Percentiles rank a stretch among this genome's conserved stretches.
Conservation (phyloP, 2,329 filamentous ascomycete species). For the Penicillium sp. region DNA sequence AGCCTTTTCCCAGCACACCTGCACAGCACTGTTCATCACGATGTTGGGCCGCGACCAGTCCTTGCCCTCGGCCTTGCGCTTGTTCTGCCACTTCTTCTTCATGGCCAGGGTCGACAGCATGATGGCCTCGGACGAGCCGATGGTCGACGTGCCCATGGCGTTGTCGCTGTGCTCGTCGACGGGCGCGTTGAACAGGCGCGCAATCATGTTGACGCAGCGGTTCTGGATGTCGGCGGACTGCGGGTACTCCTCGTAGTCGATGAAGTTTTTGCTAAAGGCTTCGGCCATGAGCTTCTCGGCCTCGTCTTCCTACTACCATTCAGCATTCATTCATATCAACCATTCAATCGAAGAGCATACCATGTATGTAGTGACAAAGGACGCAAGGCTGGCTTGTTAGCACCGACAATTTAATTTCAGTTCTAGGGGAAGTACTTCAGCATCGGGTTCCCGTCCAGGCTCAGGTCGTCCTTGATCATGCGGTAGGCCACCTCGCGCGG, state of each 20-base stretch:
- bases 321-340: too few relatives aligned
- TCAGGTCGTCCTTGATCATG: constrained; percentile 94
- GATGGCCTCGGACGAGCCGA: constrained; percentile 76
- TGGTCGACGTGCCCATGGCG: constrained; percentile 79
- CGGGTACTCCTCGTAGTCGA: constrained; percentile 82
- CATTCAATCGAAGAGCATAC: constrained; percentile 51
- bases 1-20: constrained; percentile 96
- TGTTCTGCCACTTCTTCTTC: constrained; percentile 93
- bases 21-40: constrained; percentile 91
- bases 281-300: constrained; percentile 94
- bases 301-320: constrained; percentile 69
- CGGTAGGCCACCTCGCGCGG: constrained; percentile 89
- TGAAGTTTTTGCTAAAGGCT: constrained; percentile 91
- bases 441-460: constrained; percentile 86
- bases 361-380: constrained; percentile 96
- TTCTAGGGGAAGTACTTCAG: constrained; percentile 52
- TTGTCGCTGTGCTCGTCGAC: constrained; percentile 51
- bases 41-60: constrained; percentile 79
- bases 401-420: too few relatives aligned
- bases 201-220: constrained; percentile 88
- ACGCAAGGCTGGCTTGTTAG: constrained; percentile 62
- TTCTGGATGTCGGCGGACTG: constrained; percentile 83
- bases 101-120: constrained; percentile 65
- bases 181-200: constrained; percentile 80
- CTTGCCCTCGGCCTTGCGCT: constrained; percentile 77